Percentiles rank a stretch among this genome's conserved stretches.
Conservation (phyloP, 345 rosid genomes). For the Salix suchowensis region DNA sequence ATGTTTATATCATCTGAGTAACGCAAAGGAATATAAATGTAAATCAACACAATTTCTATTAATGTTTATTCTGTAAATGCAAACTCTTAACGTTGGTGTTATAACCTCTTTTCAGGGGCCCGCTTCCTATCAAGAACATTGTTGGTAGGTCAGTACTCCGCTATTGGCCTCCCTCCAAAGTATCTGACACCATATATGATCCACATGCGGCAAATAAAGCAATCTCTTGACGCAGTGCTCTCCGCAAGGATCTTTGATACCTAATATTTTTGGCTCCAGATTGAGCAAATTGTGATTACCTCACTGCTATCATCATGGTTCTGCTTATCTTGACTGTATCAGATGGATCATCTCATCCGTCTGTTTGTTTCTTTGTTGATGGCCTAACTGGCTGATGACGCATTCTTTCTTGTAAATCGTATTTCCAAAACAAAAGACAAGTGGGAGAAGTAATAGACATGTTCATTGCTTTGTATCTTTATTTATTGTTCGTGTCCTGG, state of each 20-base stretch:
- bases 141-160: slow-evolving; percentile 39
- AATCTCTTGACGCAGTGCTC: slow-evolving; percentile 38
- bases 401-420: slow-evolving; percentile 11
- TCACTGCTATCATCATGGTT: neutral
- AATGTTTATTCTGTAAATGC: neutral
- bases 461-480: neutral
- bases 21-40: neutral
- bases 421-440: neutral
- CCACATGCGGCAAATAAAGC: slow-evolving; percentile 26
- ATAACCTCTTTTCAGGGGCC: slow-evolving; percentile 26
- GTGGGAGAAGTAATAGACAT: neutral
- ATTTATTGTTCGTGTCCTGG: neutral
- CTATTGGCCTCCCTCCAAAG: slow-evolving; percentile 43
- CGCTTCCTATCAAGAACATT: slow-evolving; percentile 38
- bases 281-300: slow-evolving; percentile 13
- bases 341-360: slow-evolving; percentile 21
- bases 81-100: neutral
- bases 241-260: neutral
- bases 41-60: neutral
- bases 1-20: neutral
- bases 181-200: slow-evolving; percentile 49
- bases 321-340: slow-evolving; percentile 4
- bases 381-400: slow-evolving; percentile 10
- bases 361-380: slow-evolving; percentile 5
- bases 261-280: neutral